Conservation (phyloP, 2,329 filamentous ascomycete species). For the Pezicula radicicola region DNA sequence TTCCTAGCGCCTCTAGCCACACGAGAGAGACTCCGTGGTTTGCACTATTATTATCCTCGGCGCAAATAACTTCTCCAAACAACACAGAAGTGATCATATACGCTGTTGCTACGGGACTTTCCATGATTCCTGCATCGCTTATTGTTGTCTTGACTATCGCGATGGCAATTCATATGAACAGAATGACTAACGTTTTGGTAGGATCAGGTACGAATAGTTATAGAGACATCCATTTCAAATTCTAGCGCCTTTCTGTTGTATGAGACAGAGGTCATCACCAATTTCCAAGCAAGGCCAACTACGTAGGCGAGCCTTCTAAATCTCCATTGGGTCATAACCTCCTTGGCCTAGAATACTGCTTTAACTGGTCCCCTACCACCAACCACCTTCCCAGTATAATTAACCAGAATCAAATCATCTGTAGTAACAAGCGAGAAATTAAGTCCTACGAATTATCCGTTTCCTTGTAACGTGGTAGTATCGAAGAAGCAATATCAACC, state of each 20-base stretch:
- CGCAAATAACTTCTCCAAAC: constrained; percentile 49
- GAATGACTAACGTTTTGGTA: constrained; percentile 57
- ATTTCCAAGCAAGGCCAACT: constrained; percentile 66
- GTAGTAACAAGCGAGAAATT: no score
- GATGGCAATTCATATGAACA: constrained; percentile 58
- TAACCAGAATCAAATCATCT: no score
- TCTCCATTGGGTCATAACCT: constrained; percentile 77
- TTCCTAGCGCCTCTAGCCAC: no score
- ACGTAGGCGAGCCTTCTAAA: constrained; percentile 74
- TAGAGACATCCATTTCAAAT: no score
- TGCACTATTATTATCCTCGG: constrained; percentile 64
- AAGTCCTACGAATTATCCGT: no score
- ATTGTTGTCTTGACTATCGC: constrained; percentile 67
- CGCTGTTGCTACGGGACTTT: constrained; percentile 55
- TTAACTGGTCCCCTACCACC: constrained; percentile 59
- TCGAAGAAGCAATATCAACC: no score
- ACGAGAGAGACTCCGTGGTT: constrained; percentile 29
- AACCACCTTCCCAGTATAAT: no score
- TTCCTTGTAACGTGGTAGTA: no score
- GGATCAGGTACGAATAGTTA: no score
- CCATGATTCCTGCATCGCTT: constrained; percentile 61
- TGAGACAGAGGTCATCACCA: no score
- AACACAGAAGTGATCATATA: constrained; percentile 60
- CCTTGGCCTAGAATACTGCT: constrained; percentile 76
- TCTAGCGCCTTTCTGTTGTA: no score